Evolutionary conservation across 2,329 filamentous ascomycete genomes (phyloP).

Genomic region (Verticillium dahliae): DNA sequence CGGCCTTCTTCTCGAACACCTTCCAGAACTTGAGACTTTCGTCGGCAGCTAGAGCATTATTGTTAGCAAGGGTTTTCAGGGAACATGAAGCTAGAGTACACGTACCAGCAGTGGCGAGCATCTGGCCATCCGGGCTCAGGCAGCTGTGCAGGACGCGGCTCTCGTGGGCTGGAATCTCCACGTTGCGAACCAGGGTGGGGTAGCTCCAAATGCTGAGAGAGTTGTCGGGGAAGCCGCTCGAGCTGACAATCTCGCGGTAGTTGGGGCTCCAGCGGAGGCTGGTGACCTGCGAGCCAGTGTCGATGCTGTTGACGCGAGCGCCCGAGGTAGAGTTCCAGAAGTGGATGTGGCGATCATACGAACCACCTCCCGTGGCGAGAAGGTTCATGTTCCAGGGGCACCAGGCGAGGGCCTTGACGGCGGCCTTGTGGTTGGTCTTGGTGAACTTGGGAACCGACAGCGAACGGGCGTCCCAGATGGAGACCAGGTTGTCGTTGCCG

Average conservation of each 20-base stretch:
- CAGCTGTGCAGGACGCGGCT: constrained; percentile 94
- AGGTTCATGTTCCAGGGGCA: constrained; percentile 99
- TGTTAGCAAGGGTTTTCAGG: constrained; percentile 16
- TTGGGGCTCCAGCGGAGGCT: constrained; percentile 93
- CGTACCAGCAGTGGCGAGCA: constrained; percentile 74
- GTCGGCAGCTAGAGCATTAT: constrained; percentile 58
- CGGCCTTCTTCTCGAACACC: constrained; percentile 97
- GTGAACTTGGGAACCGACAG: constrained; percentile 94
- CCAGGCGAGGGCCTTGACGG: constrained; percentile 97
- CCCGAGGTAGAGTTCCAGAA: constrained; percentile 99
- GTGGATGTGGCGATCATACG: constrained; percentile 96
- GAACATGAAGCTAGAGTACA: no score
- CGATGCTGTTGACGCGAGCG: constrained; percentile 96
- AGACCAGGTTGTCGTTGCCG: constrained; percentile 97
- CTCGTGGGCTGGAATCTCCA: constrained; percentile 97
- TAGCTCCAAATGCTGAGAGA: constrained; percentile 99
- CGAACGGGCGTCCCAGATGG: constrained; percentile 96
- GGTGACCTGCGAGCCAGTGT: constrained; percentile 96
- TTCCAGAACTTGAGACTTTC: constrained; percentile 99
- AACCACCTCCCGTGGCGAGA: constrained; percentile 90
- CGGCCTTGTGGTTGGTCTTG: constrained; percentile 99
- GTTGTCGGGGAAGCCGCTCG: constrained; percentile 98
- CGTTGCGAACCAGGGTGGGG: constrained; percentile 90
- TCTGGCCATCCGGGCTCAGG: constrained; percentile 94
- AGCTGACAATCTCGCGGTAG: constrained; percentile 97